These are phyloP conservation scores for Lichina pygmaea DNA, from an alignment of 495 filamentous ascomycete genomes.

Conservation along the genomic window DNA sequence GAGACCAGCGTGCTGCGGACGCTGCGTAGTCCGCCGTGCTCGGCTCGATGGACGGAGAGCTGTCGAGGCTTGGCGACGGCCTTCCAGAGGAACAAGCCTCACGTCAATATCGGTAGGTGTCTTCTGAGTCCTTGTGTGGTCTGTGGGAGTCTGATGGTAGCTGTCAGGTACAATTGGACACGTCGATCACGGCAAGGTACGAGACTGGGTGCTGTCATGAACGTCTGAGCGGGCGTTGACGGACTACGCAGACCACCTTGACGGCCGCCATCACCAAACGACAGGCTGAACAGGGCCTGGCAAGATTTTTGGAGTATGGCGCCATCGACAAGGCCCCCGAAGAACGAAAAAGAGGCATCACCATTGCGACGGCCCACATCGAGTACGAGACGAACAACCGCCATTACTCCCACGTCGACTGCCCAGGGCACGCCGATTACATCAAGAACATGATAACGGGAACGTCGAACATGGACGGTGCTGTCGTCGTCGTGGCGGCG, in stretches of 20 bases:
- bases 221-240: constrained; percentile 4
- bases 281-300: constrained; percentile 77
- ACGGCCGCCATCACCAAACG: constrained; percentile 96
- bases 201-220: not conserved
- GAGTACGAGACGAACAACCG: constrained; percentile 79
- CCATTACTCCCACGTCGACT: constrained; percentile 99
- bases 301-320: constrained; percentile 85
- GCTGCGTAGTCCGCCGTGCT: constrained; percentile 36
- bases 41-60: constrained; percentile 7
- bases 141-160: constrained; percentile 1
- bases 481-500: constrained; percentile 94
- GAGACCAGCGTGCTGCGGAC: constrained; percentile 23
- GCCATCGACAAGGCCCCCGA: constrained; percentile 97
- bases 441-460: constrained; percentile 99
- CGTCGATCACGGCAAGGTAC: constrained; percentile 97
- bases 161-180: constrained; percentile 79
- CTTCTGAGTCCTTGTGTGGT: not conserved
- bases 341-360: constrained; percentile 98
- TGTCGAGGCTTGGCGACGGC: constrained; percentile 46
- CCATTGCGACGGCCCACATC: constrained; percentile 92
- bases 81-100: constrained; percentile 81
- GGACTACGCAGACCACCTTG: constrained; percentile 53
- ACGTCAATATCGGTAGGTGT: constrained; percentile 77
- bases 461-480: constrained; percentile 91
- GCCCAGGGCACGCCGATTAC: constrained; percentile 98